Base-by-base conservation (phyloP, 805 yeast species). In the Dipodascus albidus region DNA sequence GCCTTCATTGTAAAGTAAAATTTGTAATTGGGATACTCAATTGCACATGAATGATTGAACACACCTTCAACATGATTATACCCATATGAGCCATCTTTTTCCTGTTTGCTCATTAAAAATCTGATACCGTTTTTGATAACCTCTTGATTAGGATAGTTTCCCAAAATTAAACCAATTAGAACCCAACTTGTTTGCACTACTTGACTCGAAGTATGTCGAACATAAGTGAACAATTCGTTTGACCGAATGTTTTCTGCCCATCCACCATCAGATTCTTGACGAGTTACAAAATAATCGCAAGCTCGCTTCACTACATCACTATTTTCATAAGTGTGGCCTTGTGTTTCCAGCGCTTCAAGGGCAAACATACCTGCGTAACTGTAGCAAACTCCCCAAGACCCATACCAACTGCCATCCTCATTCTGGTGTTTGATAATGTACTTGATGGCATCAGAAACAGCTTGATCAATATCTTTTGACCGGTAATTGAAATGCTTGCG, bases 301-400 rank as follows among this genome's bases (percentile, higher is more conserved):
- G 96, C 99, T 60, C 70, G 77, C 42, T 73, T 70, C 3, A 87
- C 95, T 1, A 70, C 67, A 3, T 72, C 77, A 42, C 84, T 79
- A 61, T 83, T 87, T 1, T 62, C 63, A 65, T 89, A 91, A 1
- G 63, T 70, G 54, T 76, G 76, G 1, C 82, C 87, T 23, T 84
- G 83, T 2, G 91, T 79, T 23, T 80, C 73, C 50, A 93, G 74
- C 0, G 98, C 98, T 61, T 93, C 99, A 24, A 93, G 68, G 0
- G 99, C 99, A 77, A 93, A 93, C 99, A 93, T 93, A 1, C 89
- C 86, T 0, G 98, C 98, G 67, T 93, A 93, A 0, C 96, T 87
- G 65, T 76, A 89, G 65, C 99, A 93, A 3, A 93, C 83, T 38
- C 99, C 99, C 99, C 99, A 93, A 44, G 88, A 82, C 0, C 99